Conservation (phyloP, 768 basidiomycete species). For the Pulveroboletus sp. region DNA sequence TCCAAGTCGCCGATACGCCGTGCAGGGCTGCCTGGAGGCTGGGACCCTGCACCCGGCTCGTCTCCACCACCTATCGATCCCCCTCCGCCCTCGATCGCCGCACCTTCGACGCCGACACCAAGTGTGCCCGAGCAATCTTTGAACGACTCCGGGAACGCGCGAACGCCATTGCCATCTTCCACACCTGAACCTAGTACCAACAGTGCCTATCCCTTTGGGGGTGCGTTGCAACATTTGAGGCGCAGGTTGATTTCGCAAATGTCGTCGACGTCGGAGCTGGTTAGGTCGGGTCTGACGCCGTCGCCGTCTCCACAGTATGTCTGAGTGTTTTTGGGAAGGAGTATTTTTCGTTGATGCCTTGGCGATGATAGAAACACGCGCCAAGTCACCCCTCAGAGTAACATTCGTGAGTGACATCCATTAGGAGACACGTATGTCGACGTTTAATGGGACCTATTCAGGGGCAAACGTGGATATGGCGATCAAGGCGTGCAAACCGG, state of each 20-base stretch:
- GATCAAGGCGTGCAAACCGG: slow-evolving; percentile 67
- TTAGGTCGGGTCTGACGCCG: slow-evolving; percentile 9
- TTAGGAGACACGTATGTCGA: neutral
- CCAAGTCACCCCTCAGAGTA: slow-evolving; percentile 39
- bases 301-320: slow-evolving; percentile 16
- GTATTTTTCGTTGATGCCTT: neutral
- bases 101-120: neutral
- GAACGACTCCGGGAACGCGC: slow-evolving; percentile 1
- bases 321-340: neutral
- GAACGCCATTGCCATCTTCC: neutral
- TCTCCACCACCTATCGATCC: slow-evolving; percentile 7
- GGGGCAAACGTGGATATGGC: slow-evolving; percentile 70
- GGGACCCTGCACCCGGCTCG: slow-evolving; percentile 17
- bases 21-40: slow-evolving; percentile 20
- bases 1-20: slow-evolving; percentile 20
- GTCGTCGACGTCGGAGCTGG: slow-evolving; percentile 17
- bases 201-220: slow-evolving; percentile 5
- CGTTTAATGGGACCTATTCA: slow-evolving; percentile 3
- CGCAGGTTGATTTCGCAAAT: slow-evolving; percentile 25
- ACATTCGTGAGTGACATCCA: slow-evolving; percentile 36
- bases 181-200: slow-evolving; percentile 8
- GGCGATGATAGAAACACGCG: slow-evolving; percentile 16
- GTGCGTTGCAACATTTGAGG: slow-evolving; percentile 24
- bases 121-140: slow-evolving; percentile 5
- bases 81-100: no score